These are phyloP conservation scores for Phytophthora sp. DNA, from an alignment of 352 stramenopile species.

Conservation along the genomic window DNA sequence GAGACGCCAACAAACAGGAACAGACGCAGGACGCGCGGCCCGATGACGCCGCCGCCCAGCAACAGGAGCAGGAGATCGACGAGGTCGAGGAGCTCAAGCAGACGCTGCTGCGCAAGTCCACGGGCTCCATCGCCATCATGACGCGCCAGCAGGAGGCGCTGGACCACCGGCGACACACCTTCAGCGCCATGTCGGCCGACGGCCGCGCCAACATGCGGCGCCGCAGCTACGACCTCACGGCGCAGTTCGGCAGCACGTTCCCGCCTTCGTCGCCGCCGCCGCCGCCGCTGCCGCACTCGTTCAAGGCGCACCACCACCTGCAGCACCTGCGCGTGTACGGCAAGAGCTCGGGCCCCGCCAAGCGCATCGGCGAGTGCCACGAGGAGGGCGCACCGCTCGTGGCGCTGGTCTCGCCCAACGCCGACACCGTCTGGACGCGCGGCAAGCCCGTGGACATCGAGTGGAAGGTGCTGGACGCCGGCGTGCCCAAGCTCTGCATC, in stretches of 20 bases:
- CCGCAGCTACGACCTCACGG: constrained; percentile 52
- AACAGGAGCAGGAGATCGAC: constrained; percentile 9
- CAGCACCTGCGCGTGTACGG: constrained; percentile 67
- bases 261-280: constrained; percentile 18
- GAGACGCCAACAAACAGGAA: constrained; percentile 25
- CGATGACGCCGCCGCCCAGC: background rate
- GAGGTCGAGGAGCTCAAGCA: constrained; percentile 32
- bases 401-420: constrained; percentile 42
- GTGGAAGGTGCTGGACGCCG: constrained; percentile 70
- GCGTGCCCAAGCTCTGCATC: constrained; percentile 59
- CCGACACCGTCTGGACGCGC: constrained; percentile 70
- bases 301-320: constrained; percentile 47
- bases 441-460: constrained; percentile 73
- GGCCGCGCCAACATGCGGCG: constrained; percentile 47
- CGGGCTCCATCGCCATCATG: constrained; percentile 48
- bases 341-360: constrained; percentile 26
- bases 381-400: constrained; percentile 49
- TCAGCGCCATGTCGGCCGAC: constrained; percentile 50
- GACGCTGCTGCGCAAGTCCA: constrained; percentile 33
- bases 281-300: constrained; percentile 18
- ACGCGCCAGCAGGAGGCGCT: constrained; percentile 43
- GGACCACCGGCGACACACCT: constrained; percentile 49
- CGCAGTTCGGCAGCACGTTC: constrained; percentile 35
- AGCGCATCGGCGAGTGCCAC: constrained; percentile 33
- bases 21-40: background rate